Evolutionary conservation across 768 basidiomycete species (phyloP), one percentile per base, ranked within the genome.

Genomic region (Leucosporidium creatinivorum): DNA sequence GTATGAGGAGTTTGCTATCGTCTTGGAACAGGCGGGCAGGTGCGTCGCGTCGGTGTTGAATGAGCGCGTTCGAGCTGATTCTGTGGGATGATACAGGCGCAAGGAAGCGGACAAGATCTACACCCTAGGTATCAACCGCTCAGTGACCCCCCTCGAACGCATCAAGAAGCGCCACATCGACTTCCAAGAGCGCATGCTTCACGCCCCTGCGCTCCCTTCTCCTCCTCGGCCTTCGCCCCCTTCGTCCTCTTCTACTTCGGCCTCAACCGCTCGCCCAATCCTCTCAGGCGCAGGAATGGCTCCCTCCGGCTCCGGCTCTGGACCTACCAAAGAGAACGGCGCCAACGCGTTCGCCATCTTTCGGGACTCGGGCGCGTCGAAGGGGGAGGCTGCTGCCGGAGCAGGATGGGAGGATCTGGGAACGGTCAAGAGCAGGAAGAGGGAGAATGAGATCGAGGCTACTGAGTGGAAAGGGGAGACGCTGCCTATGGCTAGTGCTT

Each of bases 1-100:
- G 57, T 99, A 96, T 75, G 91, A 94, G 77, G 92, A 94, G 73
- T 97, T 92, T 78, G 92, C 94, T 3, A 79, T 82, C 48, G 81
- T 86, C 4, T 81, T 94, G 63, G 93, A 97, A 79, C 80, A 81
- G 55, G 83, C 83, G 51, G 87, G 88, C 73, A 84, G 85, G 94
- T 94, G 79, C 77, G 86, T 83, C 23, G 25, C 13, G 8, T 7
- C 39, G 10, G 8, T 12, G 49, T 33, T 28, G 17, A 39, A 25
- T 58, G 60, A 68, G 23, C 48, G 52, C n/a, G 17, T 28, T 51
- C 3, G n/a, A n/a, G 28, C 33, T 31, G 10, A 28, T 64, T 31
- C 26, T 15, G 30, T 15, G 26, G 5, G 51, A 9, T 1, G 19
- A 28, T 73, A 59, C 72, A 96, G 93, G 75, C 82, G 79, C 21